A percentile compares a stretch with the other conserved stretches of the same genome.
Evolutionary conservation across 306 rosid genomes (phyloP).

Genomic region (Hippophae tibetana): DNA sequence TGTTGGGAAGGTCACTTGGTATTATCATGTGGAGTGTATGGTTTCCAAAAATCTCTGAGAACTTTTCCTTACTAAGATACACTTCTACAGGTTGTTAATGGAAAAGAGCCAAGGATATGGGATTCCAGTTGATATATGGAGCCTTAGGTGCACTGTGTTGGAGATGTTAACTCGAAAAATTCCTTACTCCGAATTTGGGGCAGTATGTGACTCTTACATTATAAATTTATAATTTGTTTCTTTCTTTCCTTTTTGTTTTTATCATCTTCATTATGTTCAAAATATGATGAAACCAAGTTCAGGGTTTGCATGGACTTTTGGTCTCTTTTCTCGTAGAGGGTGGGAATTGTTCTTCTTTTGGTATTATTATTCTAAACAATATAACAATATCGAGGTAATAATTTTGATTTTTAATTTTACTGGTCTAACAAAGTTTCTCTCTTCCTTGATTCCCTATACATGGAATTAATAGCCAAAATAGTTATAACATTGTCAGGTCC

Average conservation of each 20-base stretch:
- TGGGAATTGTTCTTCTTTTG: no score
- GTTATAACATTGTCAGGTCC: no score
- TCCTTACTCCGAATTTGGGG: conserved; percentile 61
- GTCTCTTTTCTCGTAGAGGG: no score
- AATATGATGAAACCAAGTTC: no score
- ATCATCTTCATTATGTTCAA: conserved; percentile 5
- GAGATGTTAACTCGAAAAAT: conserved; percentile 74
- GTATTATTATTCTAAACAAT: no score
- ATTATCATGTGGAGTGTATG: not conserved
- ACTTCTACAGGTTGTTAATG: conserved; percentile 65
- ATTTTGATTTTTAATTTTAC: no score
- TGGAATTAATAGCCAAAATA: no score
- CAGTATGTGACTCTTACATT: conserved; percentile 33
- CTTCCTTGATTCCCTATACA: no score
- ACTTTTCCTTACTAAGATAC: conserved; percentile 16
- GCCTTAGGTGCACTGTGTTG: conserved; percentile 94
- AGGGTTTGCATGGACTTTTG: no score
- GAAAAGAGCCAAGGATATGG: conserved; percentile 71
- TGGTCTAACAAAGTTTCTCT: no score
- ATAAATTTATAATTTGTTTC: not conserved
- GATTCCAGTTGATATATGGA: conserved; percentile 92
- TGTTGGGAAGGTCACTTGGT: not conserved
- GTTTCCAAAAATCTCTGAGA: not conserved
- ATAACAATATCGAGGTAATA: no score
- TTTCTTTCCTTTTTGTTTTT: conserved; percentile 11